Evolutionary conservation across 257 asterid genomes (phyloP).

Genomic region (Solanum bulbocastanum): DNA sequence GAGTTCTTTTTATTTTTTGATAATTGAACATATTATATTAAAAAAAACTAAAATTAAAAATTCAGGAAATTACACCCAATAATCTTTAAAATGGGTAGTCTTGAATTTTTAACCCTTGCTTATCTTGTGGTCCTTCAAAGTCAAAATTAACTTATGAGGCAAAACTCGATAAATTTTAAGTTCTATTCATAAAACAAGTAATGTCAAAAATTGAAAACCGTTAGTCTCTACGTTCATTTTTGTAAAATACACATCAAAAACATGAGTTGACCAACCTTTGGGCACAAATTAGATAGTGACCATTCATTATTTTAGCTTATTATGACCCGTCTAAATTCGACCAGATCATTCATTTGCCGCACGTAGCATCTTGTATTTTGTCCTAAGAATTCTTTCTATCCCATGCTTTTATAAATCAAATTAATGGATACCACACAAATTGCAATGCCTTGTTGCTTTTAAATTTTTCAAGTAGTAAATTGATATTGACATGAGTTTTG

Average conservation of each 20-base stretch:
- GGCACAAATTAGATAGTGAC: background rate
- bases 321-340: background rate
- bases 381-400: too few species aligned
- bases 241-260: background rate
- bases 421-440: too few species aligned
- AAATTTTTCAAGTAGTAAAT: fast-evolving
- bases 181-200: too few species aligned
- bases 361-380: background rate
- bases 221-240: background rate
- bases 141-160: background rate
- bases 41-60: too few species aligned
- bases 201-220: background rate
- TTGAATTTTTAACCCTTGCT: background rate
- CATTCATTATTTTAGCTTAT: too few species aligned
- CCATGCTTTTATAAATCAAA: too few species aligned
- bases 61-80: too few species aligned
- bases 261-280: background rate
- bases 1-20: too few species aligned
- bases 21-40: too few species aligned
- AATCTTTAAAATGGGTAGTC: too few species aligned
- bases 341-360: background rate
- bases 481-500: background rate
- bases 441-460: background rate
- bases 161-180: background rate
- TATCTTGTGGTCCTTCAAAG: background rate